A percentile compares a stretch with the other conserved stretches of the same genome.
These are phyloP conservation scores for Pythium aphanidermatum DNA, from an alignment of 352 stramenopile species.

Conservation along the genomic window DNA sequence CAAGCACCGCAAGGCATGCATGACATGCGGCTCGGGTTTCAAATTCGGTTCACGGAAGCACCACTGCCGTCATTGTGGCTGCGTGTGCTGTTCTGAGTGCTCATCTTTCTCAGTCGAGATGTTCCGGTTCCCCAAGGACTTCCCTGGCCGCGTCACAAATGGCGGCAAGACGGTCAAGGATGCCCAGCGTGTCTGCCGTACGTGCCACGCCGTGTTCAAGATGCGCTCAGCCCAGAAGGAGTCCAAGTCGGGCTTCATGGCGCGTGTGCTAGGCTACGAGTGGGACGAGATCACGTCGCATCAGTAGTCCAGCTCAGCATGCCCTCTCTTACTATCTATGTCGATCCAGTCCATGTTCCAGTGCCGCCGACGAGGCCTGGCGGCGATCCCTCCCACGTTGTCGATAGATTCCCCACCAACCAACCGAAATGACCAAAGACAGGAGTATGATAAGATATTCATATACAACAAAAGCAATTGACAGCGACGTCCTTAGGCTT, in stretches of 20 bases:
- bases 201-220: constrained; percentile 84
- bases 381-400: too few relatives aligned
- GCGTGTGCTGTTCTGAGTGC: constrained; percentile 83
- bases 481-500: constrained; percentile 14
- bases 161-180: constrained; percentile 72
- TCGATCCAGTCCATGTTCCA: neutral
- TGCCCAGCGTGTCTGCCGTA: constrained; percentile 73
- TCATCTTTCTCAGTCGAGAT: constrained; percentile 74
- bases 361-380: too few relatives aligned
- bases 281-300: constrained; percentile 70
- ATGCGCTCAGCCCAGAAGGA: constrained; percentile 76
- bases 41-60: constrained; percentile 78
- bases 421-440: too few relatives aligned
- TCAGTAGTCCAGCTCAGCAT: constrained; percentile 7
- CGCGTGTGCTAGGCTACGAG: constrained; percentile 75
- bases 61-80: constrained; percentile 81
- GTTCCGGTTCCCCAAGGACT: constrained; percentile 80
- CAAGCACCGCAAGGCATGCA: constrained; percentile 63
- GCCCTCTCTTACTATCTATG: neutral
- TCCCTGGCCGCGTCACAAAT: constrained; percentile 55
- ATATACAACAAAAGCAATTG: too few relatives aligned
- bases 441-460: too few relatives aligned
- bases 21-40: constrained; percentile 65
- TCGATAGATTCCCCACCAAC: too few relatives aligned
- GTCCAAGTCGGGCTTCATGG: constrained; percentile 81